These are phyloP conservation scores for Galerina marginata DNA, from an alignment of 768 basidiomycete genomes.

Conservation along the genomic window DNA sequence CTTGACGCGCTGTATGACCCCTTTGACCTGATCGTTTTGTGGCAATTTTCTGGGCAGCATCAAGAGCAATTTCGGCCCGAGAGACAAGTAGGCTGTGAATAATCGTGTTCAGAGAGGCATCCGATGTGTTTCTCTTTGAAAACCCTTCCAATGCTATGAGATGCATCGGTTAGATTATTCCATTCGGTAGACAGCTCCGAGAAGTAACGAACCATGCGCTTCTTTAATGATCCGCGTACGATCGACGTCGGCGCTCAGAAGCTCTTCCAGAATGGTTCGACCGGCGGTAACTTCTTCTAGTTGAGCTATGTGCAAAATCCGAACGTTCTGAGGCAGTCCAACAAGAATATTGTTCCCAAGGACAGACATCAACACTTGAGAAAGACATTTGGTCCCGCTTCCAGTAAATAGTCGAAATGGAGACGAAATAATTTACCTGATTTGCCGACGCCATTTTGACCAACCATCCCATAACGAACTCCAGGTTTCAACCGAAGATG, in stretches of 20 bases:
- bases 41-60: slow-evolving; percentile 52
- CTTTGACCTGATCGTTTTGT: slow-evolving; percentile 57
- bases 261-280: slow-evolving; percentile 31
- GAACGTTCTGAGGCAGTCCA: slow-evolving; percentile 38
- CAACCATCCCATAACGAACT: slow-evolving; percentile 58
- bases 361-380: slow-evolving; percentile 33
- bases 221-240: slow-evolving; percentile 33
- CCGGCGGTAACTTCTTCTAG: slow-evolving; percentile 34
- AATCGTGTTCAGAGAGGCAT: slow-evolving; percentile 24
- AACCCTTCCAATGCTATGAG: slow-evolving; percentile 30
- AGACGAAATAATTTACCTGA: slow-evolving; percentile 36
- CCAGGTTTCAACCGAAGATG: slow-evolving; percentile 56
- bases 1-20: slow-evolving; percentile 61
- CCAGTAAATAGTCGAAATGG: neutral
- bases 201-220: slow-evolving; percentile 26
- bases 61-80: slow-evolving; percentile 29
- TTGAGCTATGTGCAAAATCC: slow-evolving; percentile 37
- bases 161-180: neutral
- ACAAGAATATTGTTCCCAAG: slow-evolving; percentile 36
- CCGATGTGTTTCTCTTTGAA: slow-evolving; percentile 22
- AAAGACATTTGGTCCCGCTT: neutral
- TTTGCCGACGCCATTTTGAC: slow-evolving; percentile 62
- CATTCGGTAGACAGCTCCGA: too few species aligned
- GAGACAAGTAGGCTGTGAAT: slow-evolving; percentile 31
- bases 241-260: slow-evolving; percentile 32